Evolutionary conservation across 345 rosid genomes (phyloP), one percentile per base, ranked within the genome.

Genomic region (Hypericum androsaemum): DNA sequence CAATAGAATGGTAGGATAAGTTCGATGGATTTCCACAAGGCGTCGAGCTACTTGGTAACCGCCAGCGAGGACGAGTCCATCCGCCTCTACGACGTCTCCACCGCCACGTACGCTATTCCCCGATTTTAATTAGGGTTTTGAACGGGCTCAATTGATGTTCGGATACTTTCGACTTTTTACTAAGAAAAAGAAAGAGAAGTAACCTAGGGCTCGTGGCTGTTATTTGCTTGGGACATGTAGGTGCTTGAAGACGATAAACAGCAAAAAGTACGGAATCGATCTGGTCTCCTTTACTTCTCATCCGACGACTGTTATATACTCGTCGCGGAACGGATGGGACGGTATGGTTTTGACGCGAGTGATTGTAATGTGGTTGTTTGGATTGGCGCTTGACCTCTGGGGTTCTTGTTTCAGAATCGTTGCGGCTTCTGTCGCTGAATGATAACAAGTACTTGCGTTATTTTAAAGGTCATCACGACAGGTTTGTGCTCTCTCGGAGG

Each of bases 191-290:
- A 22, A 22, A 4, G 4, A 22, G 4, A 22, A 22, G 4, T 22
- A 22, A 22, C 1, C 4, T 22, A 22, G 32, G 32, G 32, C 32
- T 22, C 32, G 32, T 22, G 32, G 32, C 1, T 22, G 4, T 22
- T 22, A 4, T 22, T n/a, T 22, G 32, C 11, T 50, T 64, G 43
- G n/a, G n/a, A n/a, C n/a, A n/a, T n/a, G 14, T 78, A 92, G 98
- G 65, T 88, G 98, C 74, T 71, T 92, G 69, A 86, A 86, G 77
- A 79, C 90, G n/a, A 78, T 86, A 8, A 92, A 92, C 60, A 92
- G 97, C 86, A 92, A 92, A 73, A 92, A 88, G 71, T 92, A 92
- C 63, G 98, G 98, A 7, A 95, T 92, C 58, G 98, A 88, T 75
- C 77, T 85, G 39, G 98, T 92, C 70, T 77, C 80, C 64, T 92